A percentile compares a stretch with the other conserved stretches of the same genome.
phyloP scores from a whole-genome alignment of 2,329 filamentous ascomycete species.

The Paracoccidioides brasiliensis region DNA sequence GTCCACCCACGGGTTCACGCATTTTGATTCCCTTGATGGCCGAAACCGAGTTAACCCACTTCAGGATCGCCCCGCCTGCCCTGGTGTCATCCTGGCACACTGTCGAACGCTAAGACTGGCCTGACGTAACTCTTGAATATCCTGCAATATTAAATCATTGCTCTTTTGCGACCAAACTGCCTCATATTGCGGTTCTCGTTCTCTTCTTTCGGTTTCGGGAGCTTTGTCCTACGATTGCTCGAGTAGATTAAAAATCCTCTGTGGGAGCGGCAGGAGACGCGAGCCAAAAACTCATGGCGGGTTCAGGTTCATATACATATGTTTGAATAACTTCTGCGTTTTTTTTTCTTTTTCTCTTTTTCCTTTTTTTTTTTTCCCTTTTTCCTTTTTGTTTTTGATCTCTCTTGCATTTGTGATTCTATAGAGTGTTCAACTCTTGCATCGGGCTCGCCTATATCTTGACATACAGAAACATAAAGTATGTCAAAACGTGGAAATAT shows the following conservation, averaged over 20 bases:
- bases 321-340: neutral
- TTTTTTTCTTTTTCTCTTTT: neutral
- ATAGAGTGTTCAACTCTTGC: neutral
- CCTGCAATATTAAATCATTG: conserved; percentile 3
- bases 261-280: neutral
- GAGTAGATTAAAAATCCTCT: neutral
- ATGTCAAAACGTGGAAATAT: neutral
- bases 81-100: neutral
- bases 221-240: neutral
- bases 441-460: neutral
- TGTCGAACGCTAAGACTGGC: neutral
- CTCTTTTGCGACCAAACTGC: neutral
- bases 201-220: neutral
- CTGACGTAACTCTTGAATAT: neutral
- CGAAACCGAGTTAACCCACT: neutral
- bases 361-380: neutral
- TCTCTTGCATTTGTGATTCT: neutral
- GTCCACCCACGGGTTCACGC: too few relatives aligned
- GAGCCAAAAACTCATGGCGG: neutral
- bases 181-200: neutral
- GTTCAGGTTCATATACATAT: neutral
- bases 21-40: neutral
- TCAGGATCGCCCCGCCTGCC: neutral
- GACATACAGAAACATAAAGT: neutral
- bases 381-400: neutral